These are phyloP conservation scores for Trichoderma gracile DNA, from an alignment of 2,329 filamentous ascomycete species.

Conservation along the genomic window DNA sequence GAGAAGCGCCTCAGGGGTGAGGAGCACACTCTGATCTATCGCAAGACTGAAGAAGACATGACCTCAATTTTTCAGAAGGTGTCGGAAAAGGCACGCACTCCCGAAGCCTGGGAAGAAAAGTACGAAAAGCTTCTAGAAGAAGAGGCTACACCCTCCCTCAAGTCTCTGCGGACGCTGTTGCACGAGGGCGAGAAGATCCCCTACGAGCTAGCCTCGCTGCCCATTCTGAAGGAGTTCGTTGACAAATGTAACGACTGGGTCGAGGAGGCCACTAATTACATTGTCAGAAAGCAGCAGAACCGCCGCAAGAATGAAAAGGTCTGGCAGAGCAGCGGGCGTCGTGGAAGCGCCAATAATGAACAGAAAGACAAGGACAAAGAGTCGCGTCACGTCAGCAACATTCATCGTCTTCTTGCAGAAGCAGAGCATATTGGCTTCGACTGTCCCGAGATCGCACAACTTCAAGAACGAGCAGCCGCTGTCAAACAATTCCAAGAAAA, in stretches of 20 bases:
- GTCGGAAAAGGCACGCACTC: constrained; percentile 79
- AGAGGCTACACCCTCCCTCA: constrained; percentile 80
- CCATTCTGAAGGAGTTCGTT: constrained; percentile 83
- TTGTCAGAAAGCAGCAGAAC: constrained; percentile 95
- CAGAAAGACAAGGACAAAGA: constrained; percentile 60
- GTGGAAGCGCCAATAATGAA: constrained; percentile 58
- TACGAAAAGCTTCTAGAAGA: constrained; percentile 82
- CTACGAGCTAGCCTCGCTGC: constrained; percentile 79
- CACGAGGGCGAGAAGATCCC: constrained; percentile 96
- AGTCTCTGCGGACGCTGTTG: constrained; percentile 78
- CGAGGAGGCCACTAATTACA: constrained; percentile 94
- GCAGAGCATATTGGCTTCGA: constrained; percentile 90
- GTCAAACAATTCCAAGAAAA: constrained; percentile 83
- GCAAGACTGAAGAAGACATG: constrained; percentile 73
- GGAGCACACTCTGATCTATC: constrained; percentile 74
- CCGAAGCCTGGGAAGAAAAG: constrained; percentile 88
- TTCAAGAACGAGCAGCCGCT: constrained; percentile 81
- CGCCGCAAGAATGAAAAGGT: constrained; percentile 91
- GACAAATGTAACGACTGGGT: constrained; percentile 97
- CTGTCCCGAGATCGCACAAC: constrained; percentile 81
- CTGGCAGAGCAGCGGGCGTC: constrained; percentile 73
- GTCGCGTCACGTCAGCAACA: constrained; percentile 83
- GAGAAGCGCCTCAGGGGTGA: constrained; percentile 67
- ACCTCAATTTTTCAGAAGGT: constrained; percentile 70
- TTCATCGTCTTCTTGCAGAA: constrained; percentile 78